These are phyloP conservation scores for Catunica adiposa DNA, from an alignment of 2,329 filamentous ascomycete species.

Conservation along the genomic window DNA sequence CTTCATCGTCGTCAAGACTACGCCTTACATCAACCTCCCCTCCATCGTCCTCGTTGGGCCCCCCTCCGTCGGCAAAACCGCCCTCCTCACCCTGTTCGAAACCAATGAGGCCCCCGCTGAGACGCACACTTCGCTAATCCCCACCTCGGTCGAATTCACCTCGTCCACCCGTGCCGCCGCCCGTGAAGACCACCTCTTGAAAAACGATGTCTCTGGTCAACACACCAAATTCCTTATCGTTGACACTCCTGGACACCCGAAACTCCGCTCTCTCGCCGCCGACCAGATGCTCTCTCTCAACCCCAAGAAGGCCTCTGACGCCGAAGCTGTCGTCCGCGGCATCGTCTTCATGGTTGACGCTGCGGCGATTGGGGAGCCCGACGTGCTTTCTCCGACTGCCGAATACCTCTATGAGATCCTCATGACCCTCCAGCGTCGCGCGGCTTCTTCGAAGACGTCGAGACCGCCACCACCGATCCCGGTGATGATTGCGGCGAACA, in stretches of 20 bases:
- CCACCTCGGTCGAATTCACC: conserved; percentile 38
- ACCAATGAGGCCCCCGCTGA: conserved; percentile 29
- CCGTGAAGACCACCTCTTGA: conserved; percentile 34
- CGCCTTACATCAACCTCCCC: conserved; percentile 51
- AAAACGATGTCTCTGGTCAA: conserved; percentile 35
- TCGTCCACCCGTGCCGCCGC: conserved; percentile 30
- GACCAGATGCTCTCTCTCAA: conserved; percentile 18
- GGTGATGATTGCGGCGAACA: conserved; percentile 80
- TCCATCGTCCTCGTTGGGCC: conserved; percentile 71
- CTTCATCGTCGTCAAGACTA: conserved; percentile 50
- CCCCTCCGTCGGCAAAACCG: conserved; percentile 71
- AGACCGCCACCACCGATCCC: conserved; percentile 46
- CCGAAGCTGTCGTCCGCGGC: conserved; percentile 41
- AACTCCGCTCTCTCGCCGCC: conserved; percentile 56
- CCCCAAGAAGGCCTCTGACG: conserved; percentile 15
- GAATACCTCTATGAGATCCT: conserved; percentile 80
- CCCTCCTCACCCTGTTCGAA: conserved; percentile 60
- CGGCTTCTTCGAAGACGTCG: conserved; percentile 27
- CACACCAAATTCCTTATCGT: conserved; percentile 59
- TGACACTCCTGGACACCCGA: conserved; percentile 91
- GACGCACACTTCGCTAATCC: conserved; percentile 40
- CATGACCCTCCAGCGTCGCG: conserved; percentile 62
- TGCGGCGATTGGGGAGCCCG: conserved; percentile 43
- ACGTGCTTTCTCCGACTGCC: conserved; percentile 54
- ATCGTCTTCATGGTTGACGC: conserved; percentile 86